Percentiles rank a stretch among this genome's conserved stretches.
Conservation (phyloP, 2,329 filamentous ascomycete species). For the Ophiocordyceps camponoti-floridani region DNA sequence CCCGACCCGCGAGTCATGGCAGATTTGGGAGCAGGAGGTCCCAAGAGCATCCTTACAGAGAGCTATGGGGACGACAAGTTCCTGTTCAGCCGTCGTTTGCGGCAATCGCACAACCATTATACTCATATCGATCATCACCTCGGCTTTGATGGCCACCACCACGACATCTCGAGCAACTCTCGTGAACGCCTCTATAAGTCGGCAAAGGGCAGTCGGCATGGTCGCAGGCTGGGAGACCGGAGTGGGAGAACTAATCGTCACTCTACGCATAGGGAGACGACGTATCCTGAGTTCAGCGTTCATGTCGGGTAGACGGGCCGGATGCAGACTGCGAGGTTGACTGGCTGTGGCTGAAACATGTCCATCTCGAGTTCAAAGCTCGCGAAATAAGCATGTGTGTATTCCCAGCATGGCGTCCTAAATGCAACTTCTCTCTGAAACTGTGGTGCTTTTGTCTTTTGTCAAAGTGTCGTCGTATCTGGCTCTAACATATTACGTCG, state of each 20-base stretch:
- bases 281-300: not conserved
- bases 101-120: not conserved
- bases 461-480: too few species aligned
- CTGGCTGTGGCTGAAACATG: not conserved
- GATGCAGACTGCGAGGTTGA: too few species aligned
- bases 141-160: not conserved
- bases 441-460: too few species aligned
- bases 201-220: not conserved
- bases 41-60: not conserved
- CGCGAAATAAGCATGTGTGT: too few species aligned
- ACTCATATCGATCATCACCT: not conserved
- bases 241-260: not conserved
- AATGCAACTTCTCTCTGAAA: too few species aligned
- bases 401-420: too few species aligned
- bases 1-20: too few species aligned
- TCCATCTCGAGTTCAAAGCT: too few species aligned
- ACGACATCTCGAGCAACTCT: not conserved
- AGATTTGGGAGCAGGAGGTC: not conserved
- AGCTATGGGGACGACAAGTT: not conserved
- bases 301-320: not conserved
- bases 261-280: not conserved
- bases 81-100: not conserved
- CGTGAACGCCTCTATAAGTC: not conserved
- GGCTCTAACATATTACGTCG: too few species aligned
- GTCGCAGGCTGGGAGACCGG: not conserved